Conservation (phyloP, 129 eudicot species). For the Flaveria bidentis region DNA sequence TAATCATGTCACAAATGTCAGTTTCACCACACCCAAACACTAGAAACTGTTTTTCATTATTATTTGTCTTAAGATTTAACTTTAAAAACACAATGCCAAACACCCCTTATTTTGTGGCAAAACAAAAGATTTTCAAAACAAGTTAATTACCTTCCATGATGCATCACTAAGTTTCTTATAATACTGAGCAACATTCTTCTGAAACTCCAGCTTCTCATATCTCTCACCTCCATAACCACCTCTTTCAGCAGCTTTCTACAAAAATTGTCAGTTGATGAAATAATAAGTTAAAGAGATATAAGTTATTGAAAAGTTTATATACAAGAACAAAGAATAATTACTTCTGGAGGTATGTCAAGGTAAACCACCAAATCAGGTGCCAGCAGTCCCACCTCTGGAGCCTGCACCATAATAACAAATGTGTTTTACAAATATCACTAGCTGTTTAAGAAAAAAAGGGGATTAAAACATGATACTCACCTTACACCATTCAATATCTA, state of each 20-base stretch:
- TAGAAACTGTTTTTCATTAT: neutral
- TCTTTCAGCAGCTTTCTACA: constrained; percentile 94
- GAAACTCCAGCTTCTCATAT: constrained; percentile 87
- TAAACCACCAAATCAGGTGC: constrained; percentile 96
- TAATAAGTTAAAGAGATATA: neutral
- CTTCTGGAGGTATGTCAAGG: constrained; percentile 95
- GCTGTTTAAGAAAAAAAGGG: neutral
- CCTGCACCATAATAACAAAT: constrained; percentile 43
- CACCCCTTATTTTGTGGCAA: neutral
- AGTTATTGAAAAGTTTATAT: neutral
- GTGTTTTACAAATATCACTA: neutral
- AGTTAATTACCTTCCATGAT: constrained; percentile 80
- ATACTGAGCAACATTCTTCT: constrained; percentile 62
- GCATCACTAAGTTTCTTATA: constrained; percentile 60
- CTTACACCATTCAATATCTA: constrained; percentile 90
- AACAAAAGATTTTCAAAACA: neutral
- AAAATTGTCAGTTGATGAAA: neutral
- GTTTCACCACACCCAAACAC: neutral
- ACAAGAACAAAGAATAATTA: constrained; percentile 27
- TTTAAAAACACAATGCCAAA: neutral
- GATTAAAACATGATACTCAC: constrained; percentile 33
- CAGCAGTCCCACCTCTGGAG: constrained; percentile 80
- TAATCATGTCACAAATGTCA: neutral
- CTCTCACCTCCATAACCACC: constrained; percentile 97
- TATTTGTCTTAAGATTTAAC: neutral